phyloP scores from a whole-genome alignment of 179 eudicot species.

The Pouteria campechiana region DNA sequence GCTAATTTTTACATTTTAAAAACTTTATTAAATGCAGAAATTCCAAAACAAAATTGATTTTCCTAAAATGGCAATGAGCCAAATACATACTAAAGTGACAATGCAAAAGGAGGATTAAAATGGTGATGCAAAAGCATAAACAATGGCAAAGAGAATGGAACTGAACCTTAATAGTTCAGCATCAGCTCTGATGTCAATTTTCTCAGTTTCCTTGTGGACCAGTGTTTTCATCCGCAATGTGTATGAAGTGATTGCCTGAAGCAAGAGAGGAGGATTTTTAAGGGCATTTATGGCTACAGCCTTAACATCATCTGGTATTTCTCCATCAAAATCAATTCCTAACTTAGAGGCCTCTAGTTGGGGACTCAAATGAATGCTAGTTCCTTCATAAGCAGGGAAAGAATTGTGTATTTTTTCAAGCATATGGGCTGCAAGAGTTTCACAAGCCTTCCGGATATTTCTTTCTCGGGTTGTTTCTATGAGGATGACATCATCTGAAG shows the following conservation, averaged over 20 bases:
- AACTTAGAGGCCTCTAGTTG: constrained; percentile 74
- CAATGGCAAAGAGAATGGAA: neutral
- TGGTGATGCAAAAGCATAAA: neutral
- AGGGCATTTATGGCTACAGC: constrained; percentile 54
- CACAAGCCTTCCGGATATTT: constrained; percentile 80
- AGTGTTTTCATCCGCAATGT: constrained; percentile 58
- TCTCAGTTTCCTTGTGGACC: constrained; percentile 70
- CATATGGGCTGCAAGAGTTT: constrained; percentile 58
- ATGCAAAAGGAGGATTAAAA: too few relatives aligned
- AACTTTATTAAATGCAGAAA: too few relatives aligned
- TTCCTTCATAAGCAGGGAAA: constrained; percentile 96
- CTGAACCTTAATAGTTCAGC: constrained; percentile 85
- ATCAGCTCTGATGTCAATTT: constrained; percentile 95
- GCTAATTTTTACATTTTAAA: too few relatives aligned
- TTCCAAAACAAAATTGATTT: too few relatives aligned
- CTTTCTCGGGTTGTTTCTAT: constrained; percentile 88
- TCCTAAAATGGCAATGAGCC: too few relatives aligned
- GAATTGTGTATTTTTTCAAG: constrained; percentile 64
- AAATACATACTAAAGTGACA: too few relatives aligned
- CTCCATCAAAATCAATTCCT: constrained; percentile 69
- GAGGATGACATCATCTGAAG: constrained; percentile 79
- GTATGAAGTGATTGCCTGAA: constrained; percentile 72
- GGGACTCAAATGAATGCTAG: constrained; percentile 65
- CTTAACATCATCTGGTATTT: constrained; percentile 68
- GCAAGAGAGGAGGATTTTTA: constrained; percentile 76